Base-by-base conservation (phyloP, 495 filamentous ascomycete species). In the Xylaria curta region DNA sequence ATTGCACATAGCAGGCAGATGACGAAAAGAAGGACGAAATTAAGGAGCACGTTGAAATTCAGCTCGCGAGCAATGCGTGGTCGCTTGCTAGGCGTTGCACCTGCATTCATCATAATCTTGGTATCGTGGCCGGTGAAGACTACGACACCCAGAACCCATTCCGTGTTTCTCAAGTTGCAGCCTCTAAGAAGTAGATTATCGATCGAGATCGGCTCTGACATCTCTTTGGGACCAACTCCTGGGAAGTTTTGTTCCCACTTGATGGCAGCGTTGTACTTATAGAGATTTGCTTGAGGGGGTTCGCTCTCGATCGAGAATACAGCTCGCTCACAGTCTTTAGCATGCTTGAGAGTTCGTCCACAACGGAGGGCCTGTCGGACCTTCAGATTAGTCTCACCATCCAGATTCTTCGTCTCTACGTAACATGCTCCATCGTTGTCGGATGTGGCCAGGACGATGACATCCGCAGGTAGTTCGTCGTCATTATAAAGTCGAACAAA, bases 101-200 rank as follows among this genome's bases (percentile, higher is more conserved):
- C 97, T 13, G 97, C 91, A 79, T 99, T 99, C 82, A 98, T 91
- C 97, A 99, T 99, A 80, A 98, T 98, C 84, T 98, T 99, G 26
- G 97, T 97, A 76, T 99, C 97, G 75, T 92, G 91, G 49, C 97
- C 97, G 31, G 97, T 99, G 85, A 97, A 99, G 47, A 97, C 84
- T 60, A 98, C 97, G n/a, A 99, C 87, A 69, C 95, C 97, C 36
- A 99, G 89, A 64, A 93, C 87, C 97, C 97, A 99, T 76, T 98
- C 93, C 6, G 97, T 99, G 81, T 98, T 99, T 62, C 94, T 91
- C 9, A 99, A 83, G 74, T 92, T 95, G 82, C 94, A 96, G 33
- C 97, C 97, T 82, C 97, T 91, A 51, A 99, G 89, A 7, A 99
- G 87, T 74, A 98, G 76, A 78, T 99, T 98, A 85, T 97, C 97